These are phyloP conservation scores for Chlorella ohadii DNA, from an alignment of 139 green algal species.

Conservation along the genomic window DNA sequence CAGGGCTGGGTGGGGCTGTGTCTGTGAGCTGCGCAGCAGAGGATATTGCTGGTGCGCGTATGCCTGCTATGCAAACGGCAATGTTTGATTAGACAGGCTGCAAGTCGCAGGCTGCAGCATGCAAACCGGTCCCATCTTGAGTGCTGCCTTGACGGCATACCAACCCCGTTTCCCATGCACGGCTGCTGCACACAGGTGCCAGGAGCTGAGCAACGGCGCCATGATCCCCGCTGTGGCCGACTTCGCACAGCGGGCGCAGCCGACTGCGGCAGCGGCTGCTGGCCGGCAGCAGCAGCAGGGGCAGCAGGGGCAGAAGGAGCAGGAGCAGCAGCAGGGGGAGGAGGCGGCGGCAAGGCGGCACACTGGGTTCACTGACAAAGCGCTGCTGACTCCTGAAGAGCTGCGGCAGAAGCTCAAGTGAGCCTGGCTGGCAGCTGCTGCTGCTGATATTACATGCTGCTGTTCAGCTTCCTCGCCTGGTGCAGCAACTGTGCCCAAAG, in stretches of 20 bases:
- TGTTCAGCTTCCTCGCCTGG: too few relatives aligned
- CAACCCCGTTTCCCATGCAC: too few relatives aligned
- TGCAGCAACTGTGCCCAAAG: too few relatives aligned
- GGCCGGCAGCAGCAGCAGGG: conserved; percentile 18
- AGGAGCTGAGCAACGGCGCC: conserved; percentile 79
- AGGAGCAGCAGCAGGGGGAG: background rate
- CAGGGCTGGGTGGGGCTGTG: conserved; percentile 37
- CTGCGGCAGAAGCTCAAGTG: conserved; percentile 70
- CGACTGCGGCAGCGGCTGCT: background rate
- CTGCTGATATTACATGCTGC: background rate
- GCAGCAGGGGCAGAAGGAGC: background rate
- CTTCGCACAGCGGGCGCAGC: conserved; percentile 47
- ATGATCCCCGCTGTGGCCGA: conserved; percentile 88
- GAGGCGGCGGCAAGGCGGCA: conserved; percentile 35
- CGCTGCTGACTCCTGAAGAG: conserved; percentile 79
- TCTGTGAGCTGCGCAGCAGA: too few relatives aligned
- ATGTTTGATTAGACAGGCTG: too few relatives aligned
- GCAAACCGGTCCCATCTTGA: too few relatives aligned
- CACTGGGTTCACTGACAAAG: conserved; percentile 16
- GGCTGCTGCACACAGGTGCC: conserved; percentile 62
- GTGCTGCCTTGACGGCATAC: too few relatives aligned
- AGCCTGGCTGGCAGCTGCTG: background rate
- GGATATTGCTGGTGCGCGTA: too few relatives aligned
- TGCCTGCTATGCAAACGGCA: too few relatives aligned
- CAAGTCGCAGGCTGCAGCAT: too few relatives aligned